Evolutionary conservation across 805 yeast species (phyloP), one percentile per base, ranked within the genome.

Genomic region (Spencermartinsiella europaea): DNA sequence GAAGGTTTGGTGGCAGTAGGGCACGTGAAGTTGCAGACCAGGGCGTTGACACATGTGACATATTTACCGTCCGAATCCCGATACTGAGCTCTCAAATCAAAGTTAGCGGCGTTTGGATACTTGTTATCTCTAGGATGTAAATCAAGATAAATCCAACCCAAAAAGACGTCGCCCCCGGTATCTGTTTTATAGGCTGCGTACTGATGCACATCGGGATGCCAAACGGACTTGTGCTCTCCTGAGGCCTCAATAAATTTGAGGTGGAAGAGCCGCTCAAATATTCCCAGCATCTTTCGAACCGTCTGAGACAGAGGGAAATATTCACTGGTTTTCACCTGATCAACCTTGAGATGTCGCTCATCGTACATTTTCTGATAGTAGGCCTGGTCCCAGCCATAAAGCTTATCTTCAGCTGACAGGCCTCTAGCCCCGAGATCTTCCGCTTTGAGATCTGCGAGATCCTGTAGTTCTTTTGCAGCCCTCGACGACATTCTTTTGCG

Each of bases 91-190:
- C 72, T 67, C 41, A 85, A 63, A 15, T 81, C 82, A 60, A 87
- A 86, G 62, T 83, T 83, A 4, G 95, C 95, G 37, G 95, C 95
- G 63, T 87, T 95, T 1, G 89, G 85, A 66, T 84, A 87, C 64
- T 87, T 87, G 56, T 91, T 91, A 46, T 81, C 83, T 60, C 95
- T 76, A 53, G 95, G 95, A 63, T 85, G 90, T 58, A 86, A 68
- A 63, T 87, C 95, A 52, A 87, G 79, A 65, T 80, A 83, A 39
- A 87, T 66, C 77, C 85, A 83, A 22, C 95, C 95, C 48, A 79
- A 75, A 66, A 87, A 86, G 12, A 25, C 12, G 14, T 81, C 80
- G n/a, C 61, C 55, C 21, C 62, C 60, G 36, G 72, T 63, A 7
- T 25, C 31, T 7, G 31, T 25, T 12, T 7, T 25, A 82, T 85